Evolutionary conservation across 1,139 yeast genomes (phyloP), one percentile per base, ranked within the genome.

Genomic region (Suhomyces wounanorum): DNA sequence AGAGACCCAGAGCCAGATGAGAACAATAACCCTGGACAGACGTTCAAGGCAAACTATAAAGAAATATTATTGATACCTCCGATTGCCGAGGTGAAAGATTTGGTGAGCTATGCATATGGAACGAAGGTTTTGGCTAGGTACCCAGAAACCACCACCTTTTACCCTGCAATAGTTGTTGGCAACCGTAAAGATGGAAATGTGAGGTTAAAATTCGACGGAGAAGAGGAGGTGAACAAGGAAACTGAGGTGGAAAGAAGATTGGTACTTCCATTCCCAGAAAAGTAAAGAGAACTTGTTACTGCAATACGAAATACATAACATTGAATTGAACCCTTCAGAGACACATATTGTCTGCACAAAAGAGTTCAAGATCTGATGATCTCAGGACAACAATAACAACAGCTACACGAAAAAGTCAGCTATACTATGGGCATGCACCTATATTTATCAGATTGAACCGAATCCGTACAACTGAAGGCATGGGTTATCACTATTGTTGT

Each of bases 1-100:
- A 82, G 90, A 58, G 99, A 95, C 67, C 97, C 98, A 0, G 99
- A 95, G 65, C 99, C 99, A 0, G 99, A 95, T 63, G 98, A 94
- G 62, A 82, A 85, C 60, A 89, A 89, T 55, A 89, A 91, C 54
- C 89, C 95, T 1, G 97, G 97, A 2, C 96, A 88, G 61, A 78
- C 89, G 0, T 95, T 87, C 70, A 87, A 85, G 60, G 92, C 97
- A 2, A 84, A 81, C 28, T 83, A 88, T 75, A 85, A 86, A 61
- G 98, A 94, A 59, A 69, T 95, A 6, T 79, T 94, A 33, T 75
- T 86, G 41, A 86, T 95, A 25, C 95, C 97, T 0, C 72, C 84
- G 0, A 70, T 65, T 1, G 64, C 59, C 3, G 75, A 73, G 16
- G 68, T 70, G 0, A 71, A 72, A 30, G 70, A 70, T 6, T 73